These are phyloP conservation scores for Wallacemonas sp. DNA, from an alignment of 208 protist genomes.

Conservation along the genomic window DNA sequence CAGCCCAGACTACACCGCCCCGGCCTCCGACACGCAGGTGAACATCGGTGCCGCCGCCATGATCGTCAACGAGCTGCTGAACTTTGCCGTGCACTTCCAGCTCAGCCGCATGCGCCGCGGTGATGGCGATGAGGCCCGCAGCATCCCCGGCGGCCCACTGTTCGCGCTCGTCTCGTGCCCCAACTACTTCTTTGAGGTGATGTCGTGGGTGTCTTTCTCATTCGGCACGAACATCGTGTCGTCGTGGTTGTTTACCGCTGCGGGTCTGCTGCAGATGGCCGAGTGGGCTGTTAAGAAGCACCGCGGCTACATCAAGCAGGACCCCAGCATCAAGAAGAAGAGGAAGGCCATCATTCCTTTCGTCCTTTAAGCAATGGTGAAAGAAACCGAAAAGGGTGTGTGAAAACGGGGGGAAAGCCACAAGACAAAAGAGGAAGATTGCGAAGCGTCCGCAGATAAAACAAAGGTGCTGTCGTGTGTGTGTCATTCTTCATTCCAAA, in stretches of 20 bases:
- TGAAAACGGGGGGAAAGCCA: too few species aligned
- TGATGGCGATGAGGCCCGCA: constrained; percentile 67
- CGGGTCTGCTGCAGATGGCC: constrained; percentile 83
- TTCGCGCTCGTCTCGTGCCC: constrained; percentile 94
- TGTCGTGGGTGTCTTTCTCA: constrained; percentile 93
- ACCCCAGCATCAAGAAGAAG: constrained; percentile 64
- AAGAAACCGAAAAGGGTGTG: too few species aligned
- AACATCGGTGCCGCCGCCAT: constrained; percentile 53
- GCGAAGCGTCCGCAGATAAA: too few species aligned
- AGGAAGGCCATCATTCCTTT: constrained; percentile 87
- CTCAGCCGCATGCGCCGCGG: constrained; percentile 85
- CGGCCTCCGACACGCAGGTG: constrained; percentile 34
- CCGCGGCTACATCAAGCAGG: constrained; percentile 78
- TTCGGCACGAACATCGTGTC: constrained; percentile 82
- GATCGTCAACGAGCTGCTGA: constrained; percentile 85
- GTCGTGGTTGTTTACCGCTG: constrained; percentile 81
- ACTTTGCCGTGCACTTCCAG: constrained; percentile 91
- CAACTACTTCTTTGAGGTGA: constrained; percentile 96
- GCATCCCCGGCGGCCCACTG: constrained; percentile 80
- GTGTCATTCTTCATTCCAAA: too few species aligned
- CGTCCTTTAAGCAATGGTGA: constrained; percentile 82
- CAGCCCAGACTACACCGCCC: constrained; percentile 84
- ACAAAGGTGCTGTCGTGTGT: too few species aligned
- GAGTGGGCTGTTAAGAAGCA: constrained; percentile 89
- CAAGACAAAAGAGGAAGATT: too few species aligned